Conservation (phyloP, 108 stramenopile species). For the Cyclotella choctawhatcheeana region DNA sequence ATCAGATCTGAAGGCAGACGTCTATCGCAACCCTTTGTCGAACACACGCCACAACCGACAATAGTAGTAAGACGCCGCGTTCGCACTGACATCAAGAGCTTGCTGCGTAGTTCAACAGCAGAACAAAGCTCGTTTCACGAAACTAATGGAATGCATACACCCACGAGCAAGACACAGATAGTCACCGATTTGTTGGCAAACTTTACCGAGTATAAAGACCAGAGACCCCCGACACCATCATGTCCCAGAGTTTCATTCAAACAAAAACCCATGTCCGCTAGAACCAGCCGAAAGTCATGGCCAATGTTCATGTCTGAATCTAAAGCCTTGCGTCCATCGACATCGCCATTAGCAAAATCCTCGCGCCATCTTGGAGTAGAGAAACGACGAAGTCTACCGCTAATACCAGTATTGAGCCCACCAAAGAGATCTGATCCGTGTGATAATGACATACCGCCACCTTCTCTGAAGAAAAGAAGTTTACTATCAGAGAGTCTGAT, state of each 20-base stretch:
- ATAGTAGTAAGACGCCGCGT: too few species aligned
- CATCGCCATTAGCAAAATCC: conserved; percentile 3
- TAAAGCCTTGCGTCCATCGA: background rate
- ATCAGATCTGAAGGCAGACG: too few species aligned
- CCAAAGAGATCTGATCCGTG: background rate
- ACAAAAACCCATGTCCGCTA: background rate
- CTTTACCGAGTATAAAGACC: conserved; percentile 30
- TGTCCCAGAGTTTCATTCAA: background rate
- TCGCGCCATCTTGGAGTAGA: background rate
- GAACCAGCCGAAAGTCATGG: background rate
- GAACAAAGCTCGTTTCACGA: too few species aligned
- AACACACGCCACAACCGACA: too few species aligned
- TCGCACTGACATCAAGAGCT: too few species aligned
- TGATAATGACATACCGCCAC: background rate
- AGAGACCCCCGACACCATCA: conserved; percentile 1
- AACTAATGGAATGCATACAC: too few species aligned
- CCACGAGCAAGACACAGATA: too few species aligned
- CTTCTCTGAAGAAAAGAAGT: background rate
- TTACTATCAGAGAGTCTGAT: conserved; percentile 8
- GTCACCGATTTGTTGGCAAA: conserved; percentile 24
- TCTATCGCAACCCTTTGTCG: too few species aligned
- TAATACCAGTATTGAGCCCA: background rate
- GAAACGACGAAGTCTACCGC: conserved; percentile 1
- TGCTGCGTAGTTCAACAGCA: too few species aligned
- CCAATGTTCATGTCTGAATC: background rate